A percentile compares a stretch with the other conserved stretches of the same genome.
These are phyloP conservation scores for Panicum miliaceum DNA, from an alignment of 176 grass and related monocot species.

Conservation along the genomic window DNA sequence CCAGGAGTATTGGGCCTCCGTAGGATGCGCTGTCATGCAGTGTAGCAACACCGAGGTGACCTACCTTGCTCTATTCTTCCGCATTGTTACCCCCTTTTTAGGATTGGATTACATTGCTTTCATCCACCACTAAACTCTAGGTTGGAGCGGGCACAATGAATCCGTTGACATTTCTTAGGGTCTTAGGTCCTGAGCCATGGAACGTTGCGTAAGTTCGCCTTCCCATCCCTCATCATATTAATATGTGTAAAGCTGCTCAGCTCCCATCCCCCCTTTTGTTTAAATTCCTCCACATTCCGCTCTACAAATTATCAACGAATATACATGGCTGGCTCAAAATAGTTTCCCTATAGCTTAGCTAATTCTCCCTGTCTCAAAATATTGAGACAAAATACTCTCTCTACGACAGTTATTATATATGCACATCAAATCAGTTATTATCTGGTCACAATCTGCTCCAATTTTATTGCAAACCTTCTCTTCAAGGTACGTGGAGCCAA, in stretches of 20 bases:
- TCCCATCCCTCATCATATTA: neutral
- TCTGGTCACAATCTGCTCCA: neutral
- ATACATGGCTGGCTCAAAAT: neutral
- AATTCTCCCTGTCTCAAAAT: neutral
- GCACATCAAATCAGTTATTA: neutral
- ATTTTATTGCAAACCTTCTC: constrained; percentile 11
- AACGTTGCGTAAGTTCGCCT: constrained; percentile 82
- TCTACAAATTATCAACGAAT: neutral
- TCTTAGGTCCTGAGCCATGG: constrained; percentile 92
- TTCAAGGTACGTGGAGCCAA: constrained; percentile 88
- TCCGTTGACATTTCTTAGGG: constrained; percentile 87
- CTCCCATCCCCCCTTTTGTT: neutral
- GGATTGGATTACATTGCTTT: neutral
- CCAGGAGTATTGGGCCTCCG: constrained; percentile 97
- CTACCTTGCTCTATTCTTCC: neutral
- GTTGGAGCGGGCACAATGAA: constrained; percentile 98
- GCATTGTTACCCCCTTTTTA: neutral
- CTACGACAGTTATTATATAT: neutral
- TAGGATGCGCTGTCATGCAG: constrained; percentile 94
- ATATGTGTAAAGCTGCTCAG: neutral
- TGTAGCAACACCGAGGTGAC: constrained; percentile 95
- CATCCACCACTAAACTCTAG: constrained; percentile 40
- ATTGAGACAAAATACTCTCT: neutral
- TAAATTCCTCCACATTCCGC: neutral
- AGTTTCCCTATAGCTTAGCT: neutral